Conservation (phyloP, 805 yeast genomes). For the Helenozyma rhizophorensis region DNA sequence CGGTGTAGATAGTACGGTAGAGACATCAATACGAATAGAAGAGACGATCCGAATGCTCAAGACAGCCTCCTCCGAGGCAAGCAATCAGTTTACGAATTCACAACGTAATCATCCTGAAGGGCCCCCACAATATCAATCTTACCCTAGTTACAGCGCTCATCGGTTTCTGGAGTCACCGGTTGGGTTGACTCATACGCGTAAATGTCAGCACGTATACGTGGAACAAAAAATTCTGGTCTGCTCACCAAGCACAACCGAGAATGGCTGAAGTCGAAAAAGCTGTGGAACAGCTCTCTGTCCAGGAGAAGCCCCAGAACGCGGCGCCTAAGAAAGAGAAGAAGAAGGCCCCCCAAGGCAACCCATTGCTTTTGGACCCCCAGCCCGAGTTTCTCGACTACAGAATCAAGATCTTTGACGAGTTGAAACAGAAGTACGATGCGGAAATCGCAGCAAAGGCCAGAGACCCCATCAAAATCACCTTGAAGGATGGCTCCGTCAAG, state of each 20-base stretch:
- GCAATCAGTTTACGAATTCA: no score
- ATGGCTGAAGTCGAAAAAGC: constrained; percentile 18
- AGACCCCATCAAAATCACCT: constrained; percentile 64
- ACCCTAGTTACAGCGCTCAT: no score
- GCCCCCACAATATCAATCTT: no score
- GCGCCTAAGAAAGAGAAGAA: constrained; percentile 35
- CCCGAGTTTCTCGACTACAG: constrained; percentile 84
- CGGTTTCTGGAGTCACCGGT: no score
- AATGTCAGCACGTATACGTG: no score
- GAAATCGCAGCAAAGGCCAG: constrained; percentile 58
- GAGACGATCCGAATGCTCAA: no score
- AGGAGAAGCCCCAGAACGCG: constrained; percentile 10
- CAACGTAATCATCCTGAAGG: no score
- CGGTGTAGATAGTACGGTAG: no score
- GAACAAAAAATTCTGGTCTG: background rate
- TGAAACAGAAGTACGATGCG: constrained; percentile 74
- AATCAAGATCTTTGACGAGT: constrained; percentile 69
- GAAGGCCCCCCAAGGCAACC: constrained; percentile 38
- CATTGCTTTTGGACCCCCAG: constrained; percentile 59
- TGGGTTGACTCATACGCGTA: no score
- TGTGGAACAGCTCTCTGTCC: constrained; percentile 15
- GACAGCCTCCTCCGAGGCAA: no score
- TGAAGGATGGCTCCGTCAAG: constrained; percentile 80
- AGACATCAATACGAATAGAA: no score
- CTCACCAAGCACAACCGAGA: constrained; percentile 1